Percentiles rank a stretch among this genome's conserved stretches.
These are phyloP conservation scores for Eremomyces bilateralis DNA, from an alignment of 495 filamentous ascomycete species.

Conservation along the genomic window DNA sequence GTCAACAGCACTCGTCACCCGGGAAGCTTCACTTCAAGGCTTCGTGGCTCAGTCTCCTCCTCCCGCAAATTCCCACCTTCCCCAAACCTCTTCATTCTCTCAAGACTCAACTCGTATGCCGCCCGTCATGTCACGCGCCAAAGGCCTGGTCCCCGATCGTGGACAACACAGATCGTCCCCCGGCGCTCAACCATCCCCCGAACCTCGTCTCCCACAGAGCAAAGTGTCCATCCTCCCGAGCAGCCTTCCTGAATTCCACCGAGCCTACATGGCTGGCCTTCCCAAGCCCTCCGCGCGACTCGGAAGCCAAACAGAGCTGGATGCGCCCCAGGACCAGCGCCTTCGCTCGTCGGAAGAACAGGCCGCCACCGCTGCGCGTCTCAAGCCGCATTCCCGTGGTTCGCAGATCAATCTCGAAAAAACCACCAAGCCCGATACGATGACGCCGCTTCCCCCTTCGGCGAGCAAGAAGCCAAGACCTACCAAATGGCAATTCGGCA, in stretches of 20 bases:
- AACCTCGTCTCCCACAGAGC: constrained; percentile 28
- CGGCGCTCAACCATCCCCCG: too few relatives aligned
- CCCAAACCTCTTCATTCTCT: constrained; percentile 4
- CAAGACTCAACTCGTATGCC: constrained; percentile 4
- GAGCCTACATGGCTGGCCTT: constrained; percentile 56
- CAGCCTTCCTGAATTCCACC: constrained; percentile 73
- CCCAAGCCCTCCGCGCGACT: constrained; percentile 6
- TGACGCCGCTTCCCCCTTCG: constrained; percentile 22
- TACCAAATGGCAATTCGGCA: constrained; percentile 93
- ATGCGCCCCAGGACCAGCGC: background rate
- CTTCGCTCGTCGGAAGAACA: constrained; percentile 46
- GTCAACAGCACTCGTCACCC: constrained; percentile 22
- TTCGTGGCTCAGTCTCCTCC: constrained; percentile 33
- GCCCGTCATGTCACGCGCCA: constrained; percentile 2
- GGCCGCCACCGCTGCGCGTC: constrained; percentile 46
- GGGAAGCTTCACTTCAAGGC: constrained; percentile 23
- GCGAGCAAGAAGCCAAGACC: constrained; percentile 41
- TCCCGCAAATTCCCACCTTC: constrained; percentile 14
- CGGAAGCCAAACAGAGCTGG: background rate
- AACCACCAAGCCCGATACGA: constrained; percentile 41
- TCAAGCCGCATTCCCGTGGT: constrained; percentile 64
- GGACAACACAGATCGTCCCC: too few relatives aligned
- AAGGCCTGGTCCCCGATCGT: too few relatives aligned
- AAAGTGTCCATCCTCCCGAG: constrained; percentile 80
- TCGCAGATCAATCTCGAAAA: constrained; percentile 33